Conservation (phyloP, 371 early-diverging fungal species). For the Nematocida ironsii region DNA sequence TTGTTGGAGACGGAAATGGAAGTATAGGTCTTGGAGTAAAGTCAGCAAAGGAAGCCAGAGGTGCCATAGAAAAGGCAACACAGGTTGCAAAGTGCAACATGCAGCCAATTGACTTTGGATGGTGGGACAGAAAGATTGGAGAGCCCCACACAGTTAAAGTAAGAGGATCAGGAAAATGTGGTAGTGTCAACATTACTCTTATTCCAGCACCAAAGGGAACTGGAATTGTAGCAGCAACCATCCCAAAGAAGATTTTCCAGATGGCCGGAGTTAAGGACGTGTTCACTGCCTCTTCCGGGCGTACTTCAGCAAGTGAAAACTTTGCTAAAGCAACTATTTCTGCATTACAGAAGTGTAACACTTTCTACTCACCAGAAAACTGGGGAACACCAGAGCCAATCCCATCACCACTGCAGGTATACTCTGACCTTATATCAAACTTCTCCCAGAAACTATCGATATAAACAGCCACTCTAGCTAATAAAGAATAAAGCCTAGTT, state of each 20-base stretch:
- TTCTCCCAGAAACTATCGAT: conserved; percentile 57
- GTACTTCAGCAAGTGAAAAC: conserved; percentile 80
- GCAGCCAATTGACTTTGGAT: conserved; percentile 94
- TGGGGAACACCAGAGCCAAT: conserved; percentile 75
- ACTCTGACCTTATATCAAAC: conserved; percentile 58
- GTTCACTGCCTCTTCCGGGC: conserved; percentile 89
- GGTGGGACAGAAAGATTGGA: conserved; percentile 93
- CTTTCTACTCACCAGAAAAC: conserved; percentile 89
- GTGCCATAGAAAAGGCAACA: conserved; percentile 94
- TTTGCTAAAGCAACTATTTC: conserved; percentile 97
- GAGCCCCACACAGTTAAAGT: conserved; percentile 95
- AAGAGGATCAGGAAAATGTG: conserved; percentile 98
- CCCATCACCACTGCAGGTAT: conserved; percentile 64
- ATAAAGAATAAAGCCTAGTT: conserved; percentile 25
- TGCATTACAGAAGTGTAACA: conserved; percentile 93
- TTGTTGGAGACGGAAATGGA: conserved; percentile 92
- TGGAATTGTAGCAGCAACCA: conserved; percentile 91
- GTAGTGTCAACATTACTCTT: conserved; percentile 85
- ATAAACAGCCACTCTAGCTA: conserved; percentile 25
- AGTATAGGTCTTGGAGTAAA: conserved; percentile 98
- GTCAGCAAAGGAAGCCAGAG: conserved; percentile 96
- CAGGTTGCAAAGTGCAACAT: conserved; percentile 93
- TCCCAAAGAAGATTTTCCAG: conserved; percentile 91
- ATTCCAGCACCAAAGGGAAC: conserved; percentile 98
- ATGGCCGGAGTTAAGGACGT: conserved; percentile 96